Evolutionary conservation across 2,329 filamentous ascomycete species (phyloP).

Genomic region (Fusarium liriodendri): DNA sequence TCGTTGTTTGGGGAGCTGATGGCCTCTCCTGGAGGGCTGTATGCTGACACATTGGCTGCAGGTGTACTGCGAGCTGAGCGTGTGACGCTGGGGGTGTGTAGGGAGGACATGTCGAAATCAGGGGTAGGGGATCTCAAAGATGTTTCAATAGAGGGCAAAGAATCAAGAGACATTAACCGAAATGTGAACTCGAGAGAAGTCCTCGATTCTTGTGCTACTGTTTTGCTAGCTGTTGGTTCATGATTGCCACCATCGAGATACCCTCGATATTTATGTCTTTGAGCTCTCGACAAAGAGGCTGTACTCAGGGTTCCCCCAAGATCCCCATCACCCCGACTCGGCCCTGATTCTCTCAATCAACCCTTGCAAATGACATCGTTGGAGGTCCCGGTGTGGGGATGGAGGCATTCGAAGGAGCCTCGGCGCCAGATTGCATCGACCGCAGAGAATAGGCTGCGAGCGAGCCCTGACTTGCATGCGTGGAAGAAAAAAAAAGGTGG

Average conservation of each 20-base stretch:
- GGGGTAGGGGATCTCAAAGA: constrained; percentile 23
- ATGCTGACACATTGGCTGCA: constrained; percentile 28
- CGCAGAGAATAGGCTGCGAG: constrained; percentile 13
- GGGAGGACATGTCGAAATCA: constrained; percentile 35
- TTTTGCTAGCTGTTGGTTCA: constrained; percentile 8
- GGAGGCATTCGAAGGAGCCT: constrained; percentile 22
- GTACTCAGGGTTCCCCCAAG: constrained; percentile 15
- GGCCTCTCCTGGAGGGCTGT: constrained; percentile 33
- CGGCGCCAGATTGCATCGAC: constrained; percentile 13
- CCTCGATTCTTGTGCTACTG: constrained; percentile 2
- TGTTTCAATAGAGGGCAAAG: constrained; percentile 28
- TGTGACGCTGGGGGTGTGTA: constrained; percentile 22
- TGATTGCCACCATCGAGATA: constrained; percentile 1
- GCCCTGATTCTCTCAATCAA: constrained; percentile 34
- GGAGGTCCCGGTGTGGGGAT: constrained; percentile 31
- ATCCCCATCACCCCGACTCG: constrained; percentile 22
- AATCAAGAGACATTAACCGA: constrained; percentile 27
- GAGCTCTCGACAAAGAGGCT: constrained; percentile 9
- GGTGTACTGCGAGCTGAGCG: constrained; percentile 43
- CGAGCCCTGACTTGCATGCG: constrained; percentile 13
- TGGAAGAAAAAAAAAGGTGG: constrained; percentile 19
- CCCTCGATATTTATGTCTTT: constrained; percentile 37
- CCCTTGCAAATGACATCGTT: constrained; percentile 42
- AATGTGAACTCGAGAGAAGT: constrained; percentile 6
- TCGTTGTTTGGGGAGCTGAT: constrained; percentile 21